Base-by-base conservation (phyloP, 805 yeast species). In the Metschnikowia picachoensis region DNA sequence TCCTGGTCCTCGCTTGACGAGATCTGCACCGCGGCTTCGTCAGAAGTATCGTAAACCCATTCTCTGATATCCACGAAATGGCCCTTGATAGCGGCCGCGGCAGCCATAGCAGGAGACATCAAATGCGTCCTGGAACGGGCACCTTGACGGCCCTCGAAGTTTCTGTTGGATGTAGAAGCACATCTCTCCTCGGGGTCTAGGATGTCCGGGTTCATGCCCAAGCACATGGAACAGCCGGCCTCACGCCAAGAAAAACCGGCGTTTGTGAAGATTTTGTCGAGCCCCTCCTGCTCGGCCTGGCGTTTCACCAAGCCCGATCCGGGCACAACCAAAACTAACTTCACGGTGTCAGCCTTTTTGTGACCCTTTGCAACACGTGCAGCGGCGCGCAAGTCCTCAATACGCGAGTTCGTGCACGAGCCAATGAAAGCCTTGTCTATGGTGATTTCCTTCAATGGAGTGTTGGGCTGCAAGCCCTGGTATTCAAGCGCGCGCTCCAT, bases 71-170 rank as follows among this genome's bases (percentile, higher is more conserved):
- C 99, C 38, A 87, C 78, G 60, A 94, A 83, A 61, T 84, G 89
- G 56, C 99, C 99, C 46, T 78, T 79, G 57, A 94, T 83, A 60
- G 91, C 97, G 15, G 99, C 98, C 16, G 98, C 97, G 30, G 99
- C 99, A 39, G 99, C 99, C 99, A 94, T 94, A 17, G 96, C 96
- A 34, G 99, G 99, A 12, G 97, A 88, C 96, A 92, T 89, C 64
- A 94, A 79, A 66, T 94, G 99, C 15, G 99, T 94, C 74, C 99
- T 82, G 14, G 97, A 89, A 50, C 72, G 73, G 43, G 97, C 96
- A 73, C 99, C 99, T 77, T 94, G 99, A 72, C 99, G 91, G 60
- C 99, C 99, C 70, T 92, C 97, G 64, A 94, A 94, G 74, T 94
- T 94, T 79, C 99, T 86, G 78, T 94, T 94, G 17, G 98, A 92